Evolutionary conservation across 345 rosid species (phyloP), one percentile per base, ranked within the genome.

Genomic region (Orychophragmus violaceus): DNA sequence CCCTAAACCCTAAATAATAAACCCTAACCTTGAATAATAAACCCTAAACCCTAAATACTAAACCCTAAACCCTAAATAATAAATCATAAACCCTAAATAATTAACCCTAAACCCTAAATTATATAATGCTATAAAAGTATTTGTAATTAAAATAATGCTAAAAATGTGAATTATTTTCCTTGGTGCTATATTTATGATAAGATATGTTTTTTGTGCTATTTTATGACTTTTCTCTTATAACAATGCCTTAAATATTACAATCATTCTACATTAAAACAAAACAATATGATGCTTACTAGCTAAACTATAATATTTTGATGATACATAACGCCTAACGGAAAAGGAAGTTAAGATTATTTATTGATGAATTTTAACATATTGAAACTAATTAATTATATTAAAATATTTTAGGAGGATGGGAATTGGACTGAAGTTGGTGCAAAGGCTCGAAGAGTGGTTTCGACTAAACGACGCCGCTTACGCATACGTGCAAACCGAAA

Each of bases 401-500:
- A 54, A 35, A 29, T 30, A 18, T 23, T 52, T 5, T 65, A 94
- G 99, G 89, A 78, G 99, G 81, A 84, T 87, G 95, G 99, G 99
- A 29, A 82, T 95, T 39, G 99, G 88, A 36, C 46, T 83, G 48
- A 91, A 81, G 68, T 75, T 95, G 55, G 95, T 91, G 9, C 69
- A 46, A 21, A 59, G 79, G 63, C 76, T 84, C 49, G 99, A 95
- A 68, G 86, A 80, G 35, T 95, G 99, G 99, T 89, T 95, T 66
- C 74, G 76, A 10, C 64, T 74, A 75, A 87, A 79, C 81, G 97
- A 87, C 72, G 95, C 93, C 54, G 94, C 82, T 49, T 95, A 95
- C 62, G 75, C 96, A 0, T 95, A 91, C 83, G 77, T 95, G n/a
- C 97, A 96, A 13, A 91, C 97, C 0, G 99, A 91, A 79, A 86